These are phyloP conservation scores for Thermomucor indicae-seudaticae DNA, from an alignment of 371 early-diverging fungal species.

Conservation along the genomic window DNA sequence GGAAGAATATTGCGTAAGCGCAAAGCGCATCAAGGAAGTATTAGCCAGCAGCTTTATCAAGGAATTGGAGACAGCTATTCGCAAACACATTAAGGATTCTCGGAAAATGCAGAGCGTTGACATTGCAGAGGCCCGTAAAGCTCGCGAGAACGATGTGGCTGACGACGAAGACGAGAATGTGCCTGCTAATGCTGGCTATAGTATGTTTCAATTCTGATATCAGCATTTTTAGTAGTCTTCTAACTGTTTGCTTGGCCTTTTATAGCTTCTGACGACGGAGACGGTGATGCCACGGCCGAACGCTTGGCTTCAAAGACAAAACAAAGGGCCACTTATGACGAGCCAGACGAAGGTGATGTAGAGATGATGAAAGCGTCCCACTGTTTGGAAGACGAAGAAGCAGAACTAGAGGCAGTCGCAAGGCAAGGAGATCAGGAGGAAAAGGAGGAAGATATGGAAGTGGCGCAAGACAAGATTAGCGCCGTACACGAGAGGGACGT, in stretches of 20 bases:
- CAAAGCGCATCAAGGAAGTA: constrained; percentile 64
- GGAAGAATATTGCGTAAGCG: constrained; percentile 73
- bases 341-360: constrained; percentile 72
- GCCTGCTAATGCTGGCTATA: constrained; percentile 32
- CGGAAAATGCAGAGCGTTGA: constrained; percentile 41
- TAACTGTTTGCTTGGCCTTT: not conserved
- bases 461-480: constrained; percentile 8
- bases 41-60: constrained; percentile 73
- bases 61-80: constrained; percentile 63
- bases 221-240: not conserved
- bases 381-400: constrained; percentile 49
- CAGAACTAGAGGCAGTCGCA: constrained; percentile 48
- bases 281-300: constrained; percentile 69
- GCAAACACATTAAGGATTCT: constrained; percentile 56
- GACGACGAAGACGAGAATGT: constrained; percentile 52
- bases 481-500: constrained; percentile 10
- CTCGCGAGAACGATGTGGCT: constrained; percentile 12
- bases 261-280: constrained; percentile 56
- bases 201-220: constrained; percentile 1
- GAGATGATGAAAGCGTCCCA: constrained; percentile 36
- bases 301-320: constrained; percentile 52
- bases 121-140: constrained; percentile 37
- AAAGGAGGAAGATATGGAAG: constrained; percentile 34
- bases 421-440: constrained; percentile 51
- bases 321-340: constrained; percentile 74